Evolutionary conservation across 2,329 filamentous ascomycete species (phyloP).

Genomic region (Penicillium griseofulvum): DNA sequence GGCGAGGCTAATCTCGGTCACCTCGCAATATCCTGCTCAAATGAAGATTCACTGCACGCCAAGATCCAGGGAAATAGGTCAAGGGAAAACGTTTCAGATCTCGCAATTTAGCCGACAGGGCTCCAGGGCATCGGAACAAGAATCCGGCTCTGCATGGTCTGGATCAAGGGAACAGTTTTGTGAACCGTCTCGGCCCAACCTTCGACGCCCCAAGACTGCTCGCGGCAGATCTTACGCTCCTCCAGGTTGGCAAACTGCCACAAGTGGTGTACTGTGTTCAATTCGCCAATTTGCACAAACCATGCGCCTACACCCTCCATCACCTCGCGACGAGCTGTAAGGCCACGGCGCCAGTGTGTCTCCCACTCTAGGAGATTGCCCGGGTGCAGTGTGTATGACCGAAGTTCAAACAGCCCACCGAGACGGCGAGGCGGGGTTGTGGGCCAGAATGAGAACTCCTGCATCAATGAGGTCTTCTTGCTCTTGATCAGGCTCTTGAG

Average conservation of each 20-base stretch:
- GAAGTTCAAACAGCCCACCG: constrained; percentile 90
- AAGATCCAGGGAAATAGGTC: neutral
- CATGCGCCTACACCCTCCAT: constrained; percentile 98
- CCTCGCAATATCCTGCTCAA: neutral
- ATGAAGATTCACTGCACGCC: neutral
- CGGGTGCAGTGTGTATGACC: constrained; percentile 93
- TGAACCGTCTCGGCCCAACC: constrained; percentile 98
- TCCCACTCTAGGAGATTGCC: constrained; percentile 98
- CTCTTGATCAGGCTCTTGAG: constrained; percentile 79
- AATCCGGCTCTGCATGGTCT: constrained; percentile 92
- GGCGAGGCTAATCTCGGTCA: neutral
- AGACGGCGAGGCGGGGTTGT: constrained; percentile 86
- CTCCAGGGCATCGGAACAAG: constrained; percentile 96
- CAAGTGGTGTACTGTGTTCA: constrained; percentile 96
- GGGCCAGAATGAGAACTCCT: constrained; percentile 99
- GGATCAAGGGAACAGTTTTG: constrained; percentile 96
- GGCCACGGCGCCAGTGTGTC: constrained; percentile 91
- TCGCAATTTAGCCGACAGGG: constrained; percentile 66
- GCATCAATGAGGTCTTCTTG: constrained; percentile 92
- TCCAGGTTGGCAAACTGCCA: constrained; percentile 99
- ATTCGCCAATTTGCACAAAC: constrained; percentile 97
- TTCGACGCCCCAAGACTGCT: constrained; percentile 92
- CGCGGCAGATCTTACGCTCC: constrained; percentile 82
- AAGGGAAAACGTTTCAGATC: neutral
- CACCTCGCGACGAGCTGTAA: constrained; percentile 87